Percentiles rank a stretch among this genome's conserved stretches.
Evolutionary conservation across 305 asterid species (phyloP).

Genomic region (Rubia peregrina): DNA sequence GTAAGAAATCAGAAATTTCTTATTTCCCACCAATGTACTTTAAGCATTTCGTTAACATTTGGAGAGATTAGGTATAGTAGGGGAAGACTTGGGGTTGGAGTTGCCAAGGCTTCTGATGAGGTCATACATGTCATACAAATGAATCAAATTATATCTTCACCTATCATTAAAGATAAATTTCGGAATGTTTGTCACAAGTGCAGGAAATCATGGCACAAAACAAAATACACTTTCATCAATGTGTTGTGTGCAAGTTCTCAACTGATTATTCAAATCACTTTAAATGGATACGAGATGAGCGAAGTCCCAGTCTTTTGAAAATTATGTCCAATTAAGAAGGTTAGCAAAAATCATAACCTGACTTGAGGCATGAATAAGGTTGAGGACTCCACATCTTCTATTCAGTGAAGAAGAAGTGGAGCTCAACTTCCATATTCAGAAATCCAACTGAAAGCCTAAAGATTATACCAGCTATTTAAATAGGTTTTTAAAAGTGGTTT

Average conservation of each 20-base stretch:
- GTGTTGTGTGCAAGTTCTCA: background rate
- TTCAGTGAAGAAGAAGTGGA: background rate
- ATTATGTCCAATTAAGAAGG: background rate
- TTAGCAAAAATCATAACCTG: background rate
- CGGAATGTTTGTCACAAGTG: background rate
- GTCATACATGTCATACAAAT: conserved; percentile 1
- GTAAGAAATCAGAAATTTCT: conserved; percentile 7
- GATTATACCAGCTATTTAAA: background rate
- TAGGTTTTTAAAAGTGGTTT: background rate
- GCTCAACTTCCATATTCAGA: background rate
- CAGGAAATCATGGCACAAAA: background rate
- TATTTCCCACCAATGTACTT: background rate
- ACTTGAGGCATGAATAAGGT: background rate
- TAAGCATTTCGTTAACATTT: background rate
- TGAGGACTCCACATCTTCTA: background rate
- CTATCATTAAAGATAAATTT: background rate
- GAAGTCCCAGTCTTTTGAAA: background rate
- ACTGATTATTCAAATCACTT: background rate
- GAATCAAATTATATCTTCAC: background rate
- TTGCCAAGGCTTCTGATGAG: background rate
- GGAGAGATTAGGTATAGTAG: background rate
- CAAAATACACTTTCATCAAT: background rate
- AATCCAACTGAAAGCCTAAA: background rate
- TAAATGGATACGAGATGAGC: background rate
- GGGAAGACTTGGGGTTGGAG: conserved; percentile 1